Evolutionary conservation across 306 rosid species (phyloP).

Genomic region (Castanea crenata): DNA sequence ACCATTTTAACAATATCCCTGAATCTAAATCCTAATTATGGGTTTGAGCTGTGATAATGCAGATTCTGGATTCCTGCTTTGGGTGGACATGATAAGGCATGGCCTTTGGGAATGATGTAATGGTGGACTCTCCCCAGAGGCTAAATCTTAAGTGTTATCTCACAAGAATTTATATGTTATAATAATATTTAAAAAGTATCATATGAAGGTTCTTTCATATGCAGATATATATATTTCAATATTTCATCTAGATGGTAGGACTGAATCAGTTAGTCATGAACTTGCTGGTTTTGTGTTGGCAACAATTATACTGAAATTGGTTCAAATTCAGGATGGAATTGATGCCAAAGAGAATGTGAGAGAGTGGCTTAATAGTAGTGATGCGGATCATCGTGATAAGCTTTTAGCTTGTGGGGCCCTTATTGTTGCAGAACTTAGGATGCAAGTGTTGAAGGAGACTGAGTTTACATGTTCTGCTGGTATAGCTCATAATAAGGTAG

Average conservation of each 20-base stretch:
- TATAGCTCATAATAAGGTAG: slow-evolving; percentile 93
- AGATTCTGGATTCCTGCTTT: not conserved
- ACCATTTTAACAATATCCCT: too few relatives aligned
- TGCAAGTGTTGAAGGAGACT: slow-evolving; percentile 83
- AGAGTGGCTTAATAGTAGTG: slow-evolving; percentile 64
- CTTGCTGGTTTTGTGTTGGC: not conserved
- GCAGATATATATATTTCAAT: not conserved
- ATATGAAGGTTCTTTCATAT: not conserved
- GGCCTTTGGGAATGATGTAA: not conserved
- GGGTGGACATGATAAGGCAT: not conserved
- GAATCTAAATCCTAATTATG: too few relatives aligned
- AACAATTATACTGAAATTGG: slow-evolving; percentile 26
- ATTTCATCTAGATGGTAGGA: not conserved
- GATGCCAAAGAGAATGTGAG: slow-evolving; percentile 60
- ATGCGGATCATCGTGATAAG: slow-evolving; percentile 71
- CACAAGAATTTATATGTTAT: not conserved
- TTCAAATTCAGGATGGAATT: slow-evolving; percentile 53
- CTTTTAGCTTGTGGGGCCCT: slow-evolving; percentile 90
- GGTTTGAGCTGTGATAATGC: not conserved
- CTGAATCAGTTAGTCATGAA: not conserved
- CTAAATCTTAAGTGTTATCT: not conserved
- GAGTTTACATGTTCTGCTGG: slow-evolving; percentile 98
- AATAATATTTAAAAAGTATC: not conserved
- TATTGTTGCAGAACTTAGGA: slow-evolving; percentile 86
- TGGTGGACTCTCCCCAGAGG: not conserved